Conservation (phyloP, 345 rosid species). For the Lumnitzera littorea region DNA sequence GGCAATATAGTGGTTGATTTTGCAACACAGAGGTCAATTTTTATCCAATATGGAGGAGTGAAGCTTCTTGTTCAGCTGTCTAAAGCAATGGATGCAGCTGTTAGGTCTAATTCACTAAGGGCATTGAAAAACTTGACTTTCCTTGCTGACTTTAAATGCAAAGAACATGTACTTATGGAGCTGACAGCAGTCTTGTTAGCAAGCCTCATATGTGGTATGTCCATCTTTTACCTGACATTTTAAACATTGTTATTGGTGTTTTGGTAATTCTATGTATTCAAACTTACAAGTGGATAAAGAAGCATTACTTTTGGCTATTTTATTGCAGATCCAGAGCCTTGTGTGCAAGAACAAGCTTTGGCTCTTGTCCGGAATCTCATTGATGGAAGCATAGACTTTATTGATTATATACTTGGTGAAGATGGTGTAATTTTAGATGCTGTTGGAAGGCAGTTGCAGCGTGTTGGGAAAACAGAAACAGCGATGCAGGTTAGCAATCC, state of each 20-base stretch:
- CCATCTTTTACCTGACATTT: too few species aligned
- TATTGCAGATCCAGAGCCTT: conserved; percentile 61
- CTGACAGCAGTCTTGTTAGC: conserved; percentile 53
- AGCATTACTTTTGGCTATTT: conserved; percentile 5
- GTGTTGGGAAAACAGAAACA: conserved; percentile 42
- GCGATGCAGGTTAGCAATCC: conserved; percentile 52
- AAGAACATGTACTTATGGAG: conserved; percentile 42
- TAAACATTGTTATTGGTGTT: conserved; percentile 1
- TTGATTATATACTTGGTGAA: conserved; percentile 54
- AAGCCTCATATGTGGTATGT: conserved; percentile 56
- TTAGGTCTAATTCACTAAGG: conserved; percentile 52
- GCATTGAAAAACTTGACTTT: conserved; percentile 71
- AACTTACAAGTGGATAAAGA: conserved; percentile 8
- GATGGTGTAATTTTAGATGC: conserved; percentile 57
- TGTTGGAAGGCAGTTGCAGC: conserved; percentile 55
- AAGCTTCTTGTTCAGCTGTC: conserved; percentile 53
- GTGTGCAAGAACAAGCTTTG: conserved; percentile 72
- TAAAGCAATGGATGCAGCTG: conserved; percentile 56
- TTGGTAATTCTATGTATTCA: conserved; percentile 6
- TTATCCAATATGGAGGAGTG: conserved; percentile 56
- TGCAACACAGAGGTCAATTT: conserved; percentile 42
- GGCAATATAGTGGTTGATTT: conserved; percentile 72
- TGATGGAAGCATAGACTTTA: conserved; percentile 50
- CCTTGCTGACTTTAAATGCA: conserved; percentile 52
- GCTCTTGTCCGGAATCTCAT: conserved; percentile 70